Conservation (phyloP, 2,329 filamentous ascomycete genomes). For the Fusarium heterosporum region DNA sequence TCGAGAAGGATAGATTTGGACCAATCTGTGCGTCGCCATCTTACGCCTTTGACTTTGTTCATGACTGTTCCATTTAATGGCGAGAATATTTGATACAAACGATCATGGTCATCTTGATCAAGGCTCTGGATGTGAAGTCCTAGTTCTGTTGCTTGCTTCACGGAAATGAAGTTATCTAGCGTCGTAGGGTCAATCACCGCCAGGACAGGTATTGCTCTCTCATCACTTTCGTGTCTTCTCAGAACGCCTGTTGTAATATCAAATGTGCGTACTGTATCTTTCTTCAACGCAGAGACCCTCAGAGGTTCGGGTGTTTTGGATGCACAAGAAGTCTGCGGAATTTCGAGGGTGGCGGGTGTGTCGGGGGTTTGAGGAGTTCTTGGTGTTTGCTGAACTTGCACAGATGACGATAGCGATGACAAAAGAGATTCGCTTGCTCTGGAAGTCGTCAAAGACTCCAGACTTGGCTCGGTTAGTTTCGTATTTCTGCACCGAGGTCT, state of each 20-base stretch:
- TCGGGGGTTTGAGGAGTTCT: neutral
- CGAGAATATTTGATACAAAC: too few species aligned
- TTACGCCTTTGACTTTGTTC: neutral
- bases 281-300: too few species aligned
- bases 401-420: accelerated
- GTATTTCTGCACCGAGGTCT: neutral
- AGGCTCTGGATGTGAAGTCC: accelerated
- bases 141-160: neutral
- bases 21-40: neutral
- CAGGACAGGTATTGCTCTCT: too few species aligned
- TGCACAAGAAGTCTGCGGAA: too few species aligned
- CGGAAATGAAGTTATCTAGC: neutral
- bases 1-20: neutral
- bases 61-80: neutral
- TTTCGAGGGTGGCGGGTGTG: neutral
- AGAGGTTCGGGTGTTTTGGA: too few species aligned
- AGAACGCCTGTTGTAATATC: too few species aligned
- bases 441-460: neutral
- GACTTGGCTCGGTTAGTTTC: accelerated
- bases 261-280: too few species aligned
- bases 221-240: too few species aligned
- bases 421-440: neutral
- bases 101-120: accelerated
- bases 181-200: too few species aligned
- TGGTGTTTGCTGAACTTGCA: neutral